phyloP scores from a whole-genome alignment of 148 eudicot genomes.

The Chenopodium quinoa region DNA sequence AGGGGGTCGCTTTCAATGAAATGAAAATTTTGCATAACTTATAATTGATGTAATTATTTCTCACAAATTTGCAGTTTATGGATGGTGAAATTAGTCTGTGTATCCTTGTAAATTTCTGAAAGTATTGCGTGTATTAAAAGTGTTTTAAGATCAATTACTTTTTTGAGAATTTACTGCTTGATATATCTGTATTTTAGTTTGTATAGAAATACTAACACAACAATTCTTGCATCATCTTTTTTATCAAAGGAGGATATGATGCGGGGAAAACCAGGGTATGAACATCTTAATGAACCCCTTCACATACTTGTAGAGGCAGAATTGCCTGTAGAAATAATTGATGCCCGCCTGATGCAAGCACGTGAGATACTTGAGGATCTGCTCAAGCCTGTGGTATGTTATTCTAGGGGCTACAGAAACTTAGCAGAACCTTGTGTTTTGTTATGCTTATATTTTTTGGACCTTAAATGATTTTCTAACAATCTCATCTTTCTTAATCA shows the following conservation, averaged over 20 bases:
- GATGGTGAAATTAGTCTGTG: background rate
- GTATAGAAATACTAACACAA: background rate
- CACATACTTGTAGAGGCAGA: constrained; percentile 96
- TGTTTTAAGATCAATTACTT: background rate
- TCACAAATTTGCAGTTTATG: background rate
- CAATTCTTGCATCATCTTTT: background rate
- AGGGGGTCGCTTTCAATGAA: too few relatives aligned
- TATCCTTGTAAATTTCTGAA: background rate
- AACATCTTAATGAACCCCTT: constrained; percentile 96
- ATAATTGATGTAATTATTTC: background rate
- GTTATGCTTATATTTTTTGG: background rate
- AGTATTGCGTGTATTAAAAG: background rate
- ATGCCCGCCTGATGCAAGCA: constrained; percentile 89
- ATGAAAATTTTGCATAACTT: background rate
- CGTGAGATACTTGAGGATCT: constrained; percentile 95
- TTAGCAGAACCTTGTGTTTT: background rate
- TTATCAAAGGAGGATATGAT: constrained; percentile 83
- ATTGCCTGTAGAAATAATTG: constrained; percentile 85
- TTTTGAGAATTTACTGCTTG: background rate
- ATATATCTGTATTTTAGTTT: background rate
- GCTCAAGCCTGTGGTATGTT: constrained; percentile 84
- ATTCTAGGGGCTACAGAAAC: constrained; percentile 6
- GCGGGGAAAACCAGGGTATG: constrained; percentile 96
- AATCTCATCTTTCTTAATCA: constrained; percentile 21
- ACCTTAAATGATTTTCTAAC: background rate